Conservation (phyloP, 2,329 filamentous ascomycete species). For the Geosmithia flava region DNA sequence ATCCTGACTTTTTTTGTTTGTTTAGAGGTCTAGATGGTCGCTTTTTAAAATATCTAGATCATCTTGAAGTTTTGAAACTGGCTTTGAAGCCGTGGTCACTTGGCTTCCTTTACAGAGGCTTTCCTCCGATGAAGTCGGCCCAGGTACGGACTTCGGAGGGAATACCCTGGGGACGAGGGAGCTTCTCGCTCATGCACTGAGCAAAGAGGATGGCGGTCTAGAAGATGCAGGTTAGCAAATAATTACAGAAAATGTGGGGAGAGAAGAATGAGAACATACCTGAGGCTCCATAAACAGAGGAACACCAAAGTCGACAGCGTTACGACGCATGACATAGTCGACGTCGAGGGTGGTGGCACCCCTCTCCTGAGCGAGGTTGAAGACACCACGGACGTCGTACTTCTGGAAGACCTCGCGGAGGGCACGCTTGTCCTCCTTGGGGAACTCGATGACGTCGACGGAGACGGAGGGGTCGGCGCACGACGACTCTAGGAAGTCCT, state of each 20-base stretch:
- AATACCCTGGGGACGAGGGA: conserved; percentile 78
- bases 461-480: conserved; percentile 49
- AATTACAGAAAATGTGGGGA: conserved; percentile 11
- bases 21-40: no score
- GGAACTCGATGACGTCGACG: conserved; percentile 92
- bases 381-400: conserved; percentile 90
- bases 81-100: no score
- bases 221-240: background rate
- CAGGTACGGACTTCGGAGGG: conserved; percentile 85
- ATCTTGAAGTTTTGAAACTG: no score
- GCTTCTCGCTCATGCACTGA: conserved; percentile 93
- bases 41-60: no score
- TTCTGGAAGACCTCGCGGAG: conserved; percentile 93
- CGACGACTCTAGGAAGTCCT: conserved; percentile 65
- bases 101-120: conserved; percentile 53
- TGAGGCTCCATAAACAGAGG: conserved; percentile 98
- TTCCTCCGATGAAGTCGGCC: conserved; percentile 89
- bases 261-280: conserved; percentile 42
- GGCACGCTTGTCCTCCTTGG: conserved; percentile 88
- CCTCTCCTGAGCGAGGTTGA: conserved; percentile 80
- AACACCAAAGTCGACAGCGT: conserved; percentile 96
- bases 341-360: conserved; percentile 79
- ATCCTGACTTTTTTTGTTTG: background rate
- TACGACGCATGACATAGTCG: conserved; percentile 97
- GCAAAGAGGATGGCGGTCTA: conserved; percentile 94